Base-by-base conservation (phyloP, 371 early-diverging fungal species). In the Amoeboaphelidium protococcarum region DNA sequence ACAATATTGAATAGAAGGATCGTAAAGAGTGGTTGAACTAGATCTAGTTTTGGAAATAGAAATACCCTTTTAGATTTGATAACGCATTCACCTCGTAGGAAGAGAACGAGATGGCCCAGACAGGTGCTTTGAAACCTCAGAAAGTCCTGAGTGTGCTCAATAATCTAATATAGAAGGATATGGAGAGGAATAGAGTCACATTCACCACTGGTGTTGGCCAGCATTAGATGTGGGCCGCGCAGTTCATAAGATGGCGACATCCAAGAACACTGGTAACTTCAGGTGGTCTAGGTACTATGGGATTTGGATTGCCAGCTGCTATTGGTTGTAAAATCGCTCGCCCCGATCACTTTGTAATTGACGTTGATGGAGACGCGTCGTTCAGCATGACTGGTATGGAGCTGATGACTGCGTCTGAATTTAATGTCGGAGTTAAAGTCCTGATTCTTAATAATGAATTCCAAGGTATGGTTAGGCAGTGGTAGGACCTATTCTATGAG, bases 301-400 rank as follows among this genome's bases (percentile, higher is more conserved):
- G 95, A 25, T 90, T 72, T 56, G 95, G 95, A 56, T 70, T 88
- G 13, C 91, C 91, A 6, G 63, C 88, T 3, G 86, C 90, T 24
- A 86, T 90, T 55, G 95, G 95, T 49, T 90, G 89, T 58, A 87
- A 94, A 68, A 82, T 88, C 23, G 91, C 79, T 23, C 45, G 22
- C 13, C 89, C 90, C 21, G 84, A 88, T 47, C 77, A 83, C 54
- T 77, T 80, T 54, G 95, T 94, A 23, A 70, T 94, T 47, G 89
- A 89, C 58, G 80, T 94, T 60, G 91, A 90, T 59, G 95, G 95
- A 43, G 95, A 94, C 64, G 91, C 87, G 27, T 83, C 84, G 22
- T 86, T 90, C 68, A 78, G 76, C n/a, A 90, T 90, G 91, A 89
- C 95, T 0, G 90, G 76, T 4, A 82, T 89, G 87, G 95, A 94